phyloP scores from a whole-genome alignment of 2,329 filamentous ascomycete species.

The Tolypocladium tropicale region DNA sequence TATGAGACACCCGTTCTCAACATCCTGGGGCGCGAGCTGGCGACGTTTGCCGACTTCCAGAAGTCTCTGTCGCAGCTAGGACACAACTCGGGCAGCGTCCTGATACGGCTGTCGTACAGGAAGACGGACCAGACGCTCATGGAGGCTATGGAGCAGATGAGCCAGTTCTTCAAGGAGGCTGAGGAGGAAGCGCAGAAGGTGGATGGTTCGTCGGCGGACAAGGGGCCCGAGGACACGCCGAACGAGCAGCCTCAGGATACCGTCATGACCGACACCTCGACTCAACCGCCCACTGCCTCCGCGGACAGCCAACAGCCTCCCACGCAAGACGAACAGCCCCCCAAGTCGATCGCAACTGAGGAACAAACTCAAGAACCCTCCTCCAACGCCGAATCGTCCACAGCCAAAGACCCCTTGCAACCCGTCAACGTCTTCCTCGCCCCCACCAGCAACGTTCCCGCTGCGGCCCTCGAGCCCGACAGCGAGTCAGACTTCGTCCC shows the following conservation, averaged over 20 bases:
- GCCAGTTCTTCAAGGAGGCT: conserved; percentile 57
- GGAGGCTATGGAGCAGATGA: conserved; percentile 76
- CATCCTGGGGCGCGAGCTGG: conserved; percentile 70
- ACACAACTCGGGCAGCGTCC: conserved; percentile 70
- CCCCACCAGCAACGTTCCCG: conserved; percentile 62
- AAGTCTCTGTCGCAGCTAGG: conserved; percentile 83
- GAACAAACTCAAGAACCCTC: conserved; percentile 3
- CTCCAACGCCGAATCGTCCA: background rate
- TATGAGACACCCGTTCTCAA: conserved; percentile 83
- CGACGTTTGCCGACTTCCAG: conserved; percentile 71
- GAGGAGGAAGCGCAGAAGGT: conserved; percentile 14
- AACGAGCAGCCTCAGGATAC: conserved; percentile 10
- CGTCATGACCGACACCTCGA: conserved; percentile 11
- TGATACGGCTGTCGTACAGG: conserved; percentile 70
- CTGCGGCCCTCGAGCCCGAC: conserved; percentile 56
- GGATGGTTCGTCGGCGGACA: conserved; percentile 1
- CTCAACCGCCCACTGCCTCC: conserved; percentile 1
- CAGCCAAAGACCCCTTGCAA: conserved; percentile 24
- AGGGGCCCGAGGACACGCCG: conserved; percentile 4
- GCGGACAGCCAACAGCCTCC: background rate
- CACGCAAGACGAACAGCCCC: conserved; percentile 1
- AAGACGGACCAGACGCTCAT: conserved; percentile 69
- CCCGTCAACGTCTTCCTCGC: conserved; percentile 68
- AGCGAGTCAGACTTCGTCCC: conserved; percentile 69
- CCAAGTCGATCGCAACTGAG: conserved; percentile 8